These are phyloP conservation scores for Lentithecium fluviatile DNA, from an alignment of 495 filamentous ascomycete species.

Conservation along the genomic window DNA sequence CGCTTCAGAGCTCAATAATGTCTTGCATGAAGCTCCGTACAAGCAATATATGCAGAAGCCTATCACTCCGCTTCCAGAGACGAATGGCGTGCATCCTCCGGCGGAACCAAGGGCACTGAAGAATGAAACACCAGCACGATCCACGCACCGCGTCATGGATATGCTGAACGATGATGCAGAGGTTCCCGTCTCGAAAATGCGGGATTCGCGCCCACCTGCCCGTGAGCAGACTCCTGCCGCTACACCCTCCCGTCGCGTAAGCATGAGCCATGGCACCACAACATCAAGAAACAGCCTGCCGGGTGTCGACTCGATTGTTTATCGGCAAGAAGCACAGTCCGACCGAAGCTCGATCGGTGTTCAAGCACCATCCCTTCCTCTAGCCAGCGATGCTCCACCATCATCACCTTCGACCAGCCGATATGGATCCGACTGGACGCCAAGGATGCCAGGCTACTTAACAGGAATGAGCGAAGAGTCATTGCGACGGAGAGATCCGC, in stretches of 20 bases:
- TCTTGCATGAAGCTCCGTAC: slow-evolving; percentile 1
- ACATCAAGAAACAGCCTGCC: not conserved
- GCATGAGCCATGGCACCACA: not conserved
- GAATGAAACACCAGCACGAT: slow-evolving; percentile 20
- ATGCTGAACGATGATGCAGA: slow-evolving; percentile 29
- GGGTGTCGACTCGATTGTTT: not conserved
- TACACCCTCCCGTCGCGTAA: not conserved
- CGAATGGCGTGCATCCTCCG: not conserved
- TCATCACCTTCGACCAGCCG: too few species aligned
- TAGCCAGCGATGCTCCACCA: too few species aligned
- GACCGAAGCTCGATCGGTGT: not conserved
- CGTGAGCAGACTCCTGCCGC: not conserved
- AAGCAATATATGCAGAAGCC: not conserved
- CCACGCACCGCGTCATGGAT: slow-evolving; percentile 28
- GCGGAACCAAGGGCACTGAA: not conserved
- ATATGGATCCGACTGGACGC: too few species aligned
- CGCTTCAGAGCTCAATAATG: slow-evolving; percentile 23
- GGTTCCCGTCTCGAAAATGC: slow-evolving; percentile 1
- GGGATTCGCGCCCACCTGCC: not conserved
- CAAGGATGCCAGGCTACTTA: not conserved
- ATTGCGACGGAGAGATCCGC: not conserved
- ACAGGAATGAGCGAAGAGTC: not conserved
- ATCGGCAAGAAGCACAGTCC: not conserved
- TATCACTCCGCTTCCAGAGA: not conserved
- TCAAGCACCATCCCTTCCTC: too few species aligned